Evolutionary conservation across 2,329 filamentous ascomycete genomes (phyloP), one percentile per base, ranked within the genome.

Genomic region (Metarhizium anisopliae): DNA sequence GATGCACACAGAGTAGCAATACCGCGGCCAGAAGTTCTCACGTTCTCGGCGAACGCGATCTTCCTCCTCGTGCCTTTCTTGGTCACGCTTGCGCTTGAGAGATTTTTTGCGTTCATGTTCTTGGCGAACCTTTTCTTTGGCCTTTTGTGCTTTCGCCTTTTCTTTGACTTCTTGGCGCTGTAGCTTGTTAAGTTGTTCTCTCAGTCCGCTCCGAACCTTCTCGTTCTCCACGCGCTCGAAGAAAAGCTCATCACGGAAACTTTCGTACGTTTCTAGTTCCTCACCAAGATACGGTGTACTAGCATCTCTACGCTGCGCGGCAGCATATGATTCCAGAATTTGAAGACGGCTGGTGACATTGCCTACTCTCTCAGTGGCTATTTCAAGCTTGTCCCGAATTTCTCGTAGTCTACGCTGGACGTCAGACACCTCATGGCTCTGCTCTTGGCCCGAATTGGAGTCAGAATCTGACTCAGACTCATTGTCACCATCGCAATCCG

Each of bases 21-120:
- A 67, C 52, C 70, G 72, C 1, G 77, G 74, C 78, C 77, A 81
- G 60, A 78, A 80, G 1, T 64, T 64, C 51, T 73, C 66, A 50
- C 71, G 66, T 61, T 81, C 76, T 14, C 60, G 62, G 35, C 69
- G 73, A 50, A 79, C 61, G 45, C 78, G 72, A 6, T 55, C 43
- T 60, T 75, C 76, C 61, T 81, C 78, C 55, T 72, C 72, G 1
- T 25, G 38, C 5, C 62, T 63, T 63, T 77, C 72, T 3, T 62
- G 64, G 42, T 68, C 64, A 49, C 71, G 69, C 1, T 70, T 72
- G 7, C 60, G 50, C 29, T 69, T 65, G 56, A 70, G 71, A 42
- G 70, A 61, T 51, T 63, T 63, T 51, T 68, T 65, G 60, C 70
- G 74, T 1, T 61, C 58, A 56, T 70, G 72, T 50, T 66, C 66